phyloP scores from a whole-genome alignment of 2,329 filamentous ascomycete genomes.

The Whalleya microplaca region DNA sequence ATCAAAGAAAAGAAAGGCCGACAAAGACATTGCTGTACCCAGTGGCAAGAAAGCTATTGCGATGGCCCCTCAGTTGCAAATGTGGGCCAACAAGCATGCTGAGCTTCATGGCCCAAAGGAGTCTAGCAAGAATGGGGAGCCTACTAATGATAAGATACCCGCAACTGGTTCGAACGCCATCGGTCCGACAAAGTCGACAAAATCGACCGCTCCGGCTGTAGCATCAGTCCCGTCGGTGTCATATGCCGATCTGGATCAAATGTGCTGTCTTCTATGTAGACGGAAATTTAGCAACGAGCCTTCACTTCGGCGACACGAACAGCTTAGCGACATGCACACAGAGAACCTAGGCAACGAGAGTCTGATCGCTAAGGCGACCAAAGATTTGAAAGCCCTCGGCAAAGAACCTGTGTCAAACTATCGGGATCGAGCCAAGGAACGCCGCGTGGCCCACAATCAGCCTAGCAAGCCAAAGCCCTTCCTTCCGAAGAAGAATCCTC shows the following conservation, averaged over 20 bases:
- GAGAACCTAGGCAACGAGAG: slow-evolving; percentile 36
- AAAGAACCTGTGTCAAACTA: slow-evolving; percentile 48
- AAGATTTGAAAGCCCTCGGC: slow-evolving; percentile 38
- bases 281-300: slow-evolving; percentile 45
- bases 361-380: slow-evolving; percentile 36
- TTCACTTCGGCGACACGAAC: slow-evolving; percentile 49
- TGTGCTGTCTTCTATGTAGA: slow-evolving; percentile 47
- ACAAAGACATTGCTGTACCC: slow-evolving; percentile 43
- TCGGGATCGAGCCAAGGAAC: slow-evolving; percentile 70
- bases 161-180: slow-evolving; percentile 32
- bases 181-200: slow-evolving; percentile 21
- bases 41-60: slow-evolving; percentile 55
- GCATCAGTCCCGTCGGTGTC: slow-evolving; percentile 51
- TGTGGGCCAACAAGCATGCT: slow-evolving; percentile 72
- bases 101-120: slow-evolving; percentile 63
- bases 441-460: slow-evolving; percentile 65
- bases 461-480: slow-evolving; percentile 54
- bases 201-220: slow-evolving; percentile 16
- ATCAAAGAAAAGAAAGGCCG: slow-evolving; percentile 50
- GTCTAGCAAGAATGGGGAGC: slow-evolving; percentile 33
- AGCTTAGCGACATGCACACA: slow-evolving; percentile 48
- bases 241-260: slow-evolving; percentile 59
- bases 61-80: slow-evolving; percentile 67
- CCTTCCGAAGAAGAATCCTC: slow-evolving; percentile 32
- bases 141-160: slow-evolving; percentile 36